Conservation (phyloP, 192 early-diverging fungal species). For the Coemansia sp. region DNA sequence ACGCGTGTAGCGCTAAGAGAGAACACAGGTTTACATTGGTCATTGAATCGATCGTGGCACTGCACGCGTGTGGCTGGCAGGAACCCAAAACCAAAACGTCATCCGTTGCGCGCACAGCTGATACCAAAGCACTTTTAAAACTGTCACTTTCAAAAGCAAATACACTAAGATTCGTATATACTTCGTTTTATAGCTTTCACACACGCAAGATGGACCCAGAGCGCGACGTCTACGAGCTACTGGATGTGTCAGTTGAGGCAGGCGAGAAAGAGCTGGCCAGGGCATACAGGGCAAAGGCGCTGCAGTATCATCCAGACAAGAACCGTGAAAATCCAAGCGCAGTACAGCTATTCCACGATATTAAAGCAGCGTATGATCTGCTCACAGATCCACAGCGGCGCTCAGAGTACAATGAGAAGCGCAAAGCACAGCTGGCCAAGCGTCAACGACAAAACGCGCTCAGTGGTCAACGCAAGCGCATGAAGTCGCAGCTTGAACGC, state of each 20-base stretch:
- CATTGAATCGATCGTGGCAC: background rate
- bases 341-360: constrained; percentile 27
- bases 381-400: constrained; percentile 24
- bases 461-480: constrained; percentile 35
- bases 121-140: background rate
- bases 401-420: constrained; percentile 34
- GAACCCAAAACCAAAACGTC: background rate
- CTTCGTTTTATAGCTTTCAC: background rate
- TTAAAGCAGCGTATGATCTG: constrained; percentile 39
- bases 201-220: background rate
- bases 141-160: background rate
- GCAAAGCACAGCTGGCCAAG: constrained; percentile 32
- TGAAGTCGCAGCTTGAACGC: constrained; percentile 46
- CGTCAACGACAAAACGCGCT: constrained; percentile 36
- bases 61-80: background rate
- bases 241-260: constrained; percentile 71
- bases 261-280: constrained; percentile 76
- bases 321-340: constrained; percentile 54
- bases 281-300: constrained; percentile 74
- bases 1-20: background rate
- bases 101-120: background rate
- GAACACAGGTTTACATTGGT: background rate
- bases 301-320: constrained; percentile 94
- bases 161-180: background rate
- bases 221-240: constrained; percentile 73